Base-by-base conservation (phyloP, 73 alveolate genomes). In the Paramecium tetraurelia region DNA sequence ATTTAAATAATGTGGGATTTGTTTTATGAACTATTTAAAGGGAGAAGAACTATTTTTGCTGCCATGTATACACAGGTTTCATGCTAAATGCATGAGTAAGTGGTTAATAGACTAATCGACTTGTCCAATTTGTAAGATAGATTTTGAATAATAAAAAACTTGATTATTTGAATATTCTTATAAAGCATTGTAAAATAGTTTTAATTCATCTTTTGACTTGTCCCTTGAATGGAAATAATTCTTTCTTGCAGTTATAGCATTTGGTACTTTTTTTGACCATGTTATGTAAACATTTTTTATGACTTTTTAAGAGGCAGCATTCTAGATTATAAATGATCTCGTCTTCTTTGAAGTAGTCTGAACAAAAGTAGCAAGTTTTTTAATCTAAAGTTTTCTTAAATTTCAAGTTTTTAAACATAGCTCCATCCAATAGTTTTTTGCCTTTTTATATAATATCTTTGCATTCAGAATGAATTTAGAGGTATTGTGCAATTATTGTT, bases 41-140 rank as follows among this genome's bases (percentile, higher is more conserved):
- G 57, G 24, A 43, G 75, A 80, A 44, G 75, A 41, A 18, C 22
- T 80, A 3, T 18, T 80, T 31, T 12, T 80, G 10, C 27, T 80
- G 0, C 90, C 90, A 4, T 80, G 90, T 48, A 43, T 41, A 20
- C 90, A 80, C 27, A 40, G 90, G 21, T 80, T 44, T 41, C 90
- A 80, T 48, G 10, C 1, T 24, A 6, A 80, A 14, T 80, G 90
- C 16, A 80, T 80, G 9, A 18, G 27, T 8, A 5, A 41, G n/a
- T 80, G 90, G 90, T 48, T 80, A 22, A 18, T 22, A 2, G 18
- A 14, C 2, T 27, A 18, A 31, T 14, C 22, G 5, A 43, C 70
- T 22, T 80, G 90, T 44, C 90, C 90, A 18, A 46, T 80, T 40
- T 80, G 90, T 63, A 80, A 80, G 46, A 31, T 63, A 12, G 35